phyloP scores from a whole-genome alignment of 352 stramenopile genomes.

The Albugo laibachii region DNA sequence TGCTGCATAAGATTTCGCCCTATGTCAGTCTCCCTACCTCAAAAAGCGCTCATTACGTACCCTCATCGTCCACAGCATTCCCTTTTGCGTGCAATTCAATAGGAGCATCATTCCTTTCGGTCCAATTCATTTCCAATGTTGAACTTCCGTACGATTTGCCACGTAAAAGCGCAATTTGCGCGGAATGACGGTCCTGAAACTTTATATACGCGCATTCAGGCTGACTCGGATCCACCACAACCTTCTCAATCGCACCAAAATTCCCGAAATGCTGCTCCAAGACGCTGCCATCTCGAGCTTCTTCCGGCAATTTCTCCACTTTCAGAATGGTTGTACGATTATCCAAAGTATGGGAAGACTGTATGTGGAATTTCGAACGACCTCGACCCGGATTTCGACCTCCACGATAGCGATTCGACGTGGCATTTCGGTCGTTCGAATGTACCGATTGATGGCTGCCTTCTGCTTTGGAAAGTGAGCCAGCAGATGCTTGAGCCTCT shows the following conservation, averaged over 20 bases:
- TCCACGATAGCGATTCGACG: constrained; percentile 10
- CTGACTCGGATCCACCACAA: constrained; percentile 31
- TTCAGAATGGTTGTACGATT: constrained; percentile 75
- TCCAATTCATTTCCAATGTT: constrained; percentile 38
- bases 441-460: neutral
- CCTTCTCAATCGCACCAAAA: constrained; percentile 59
- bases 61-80: too few relatives aligned
- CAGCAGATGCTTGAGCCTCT: constrained; percentile 25
- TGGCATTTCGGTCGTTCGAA: constrained; percentile 4
- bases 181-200: constrained; percentile 62
- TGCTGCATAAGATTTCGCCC: too few relatives aligned
- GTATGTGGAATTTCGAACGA: constrained; percentile 6
- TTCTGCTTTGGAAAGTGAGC: too few relatives aligned
- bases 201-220: constrained; percentile 49
- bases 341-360: constrained; percentile 44
- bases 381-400: constrained; percentile 23
- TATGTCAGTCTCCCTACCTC: too few relatives aligned
- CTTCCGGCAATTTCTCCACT: constrained; percentile 49
- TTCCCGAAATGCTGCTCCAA: constrained; percentile 74
- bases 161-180: constrained; percentile 39
- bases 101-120: constrained; percentile 5
- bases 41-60: too few relatives aligned
- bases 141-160: constrained; percentile 34
- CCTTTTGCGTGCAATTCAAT: neutral
- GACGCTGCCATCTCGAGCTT: constrained; percentile 48